Evolutionary conservation across 2,329 filamentous ascomycete species (phyloP).

Genomic region (Colletotrichum spaethianum): DNA sequence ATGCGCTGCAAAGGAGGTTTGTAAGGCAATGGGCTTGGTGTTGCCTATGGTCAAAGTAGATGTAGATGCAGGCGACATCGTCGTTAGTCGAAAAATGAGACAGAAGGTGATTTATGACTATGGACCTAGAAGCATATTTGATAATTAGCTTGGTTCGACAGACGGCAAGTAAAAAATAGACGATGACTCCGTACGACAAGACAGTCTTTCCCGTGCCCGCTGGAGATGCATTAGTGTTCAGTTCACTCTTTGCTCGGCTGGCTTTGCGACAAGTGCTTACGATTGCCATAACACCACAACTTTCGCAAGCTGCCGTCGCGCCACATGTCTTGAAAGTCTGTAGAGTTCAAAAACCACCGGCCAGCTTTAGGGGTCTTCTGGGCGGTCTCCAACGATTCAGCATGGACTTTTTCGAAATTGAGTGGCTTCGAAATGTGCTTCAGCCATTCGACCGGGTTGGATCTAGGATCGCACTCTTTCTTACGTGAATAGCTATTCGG

Average conservation of each 20-base stretch:
- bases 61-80: neutral
- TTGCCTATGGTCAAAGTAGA: constrained; percentile 15
- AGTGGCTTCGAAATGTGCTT: constrained; percentile 11
- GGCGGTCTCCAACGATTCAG: constrained; percentile 4
- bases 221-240: neutral
- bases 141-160: neutral
- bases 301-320: neutral
- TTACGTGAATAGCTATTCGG: neutral
- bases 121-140: neutral
- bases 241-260: neutral
- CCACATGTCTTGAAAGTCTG: neutral
- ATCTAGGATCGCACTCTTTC: constrained; percentile 1
- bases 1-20: neutral
- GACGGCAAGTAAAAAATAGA: neutral
- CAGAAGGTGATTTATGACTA: constrained; percentile 7
- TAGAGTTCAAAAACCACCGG: neutral
- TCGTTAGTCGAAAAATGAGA: neutral
- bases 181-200: neutral
- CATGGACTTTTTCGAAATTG: constrained; percentile 14
- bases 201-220: constrained; percentile 26
- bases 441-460: constrained; percentile 8
- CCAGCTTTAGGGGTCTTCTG: constrained; percentile 12
- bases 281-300: constrained; percentile 17
- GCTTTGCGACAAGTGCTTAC: neutral
- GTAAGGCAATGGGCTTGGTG: neutral